These are phyloP conservation scores for Sedum album DNA, from an alignment of 164 flowering plant species.

Conservation along the genomic window DNA sequence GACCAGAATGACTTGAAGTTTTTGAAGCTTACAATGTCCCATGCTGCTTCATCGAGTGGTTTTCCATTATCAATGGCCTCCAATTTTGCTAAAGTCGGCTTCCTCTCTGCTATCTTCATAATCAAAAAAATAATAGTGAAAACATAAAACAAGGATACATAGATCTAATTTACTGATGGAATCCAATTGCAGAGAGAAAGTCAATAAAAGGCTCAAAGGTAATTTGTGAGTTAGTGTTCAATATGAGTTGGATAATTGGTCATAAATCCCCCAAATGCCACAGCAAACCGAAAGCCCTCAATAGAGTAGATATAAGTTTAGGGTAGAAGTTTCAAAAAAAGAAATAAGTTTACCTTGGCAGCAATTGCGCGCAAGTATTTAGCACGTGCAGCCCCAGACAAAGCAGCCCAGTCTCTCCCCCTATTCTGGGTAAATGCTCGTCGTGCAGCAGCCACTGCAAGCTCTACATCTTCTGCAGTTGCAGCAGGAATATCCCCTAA, in stretches of 20 bases:
- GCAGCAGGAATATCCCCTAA: slow-evolving; percentile 90
- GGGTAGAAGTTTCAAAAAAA: too few relatives aligned
- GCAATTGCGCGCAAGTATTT: slow-evolving; percentile 90
- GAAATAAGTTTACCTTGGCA: slow-evolving; percentile 56
- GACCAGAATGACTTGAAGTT: background rate
- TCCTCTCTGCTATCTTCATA: slow-evolving; percentile 63
- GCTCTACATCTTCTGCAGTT: slow-evolving; percentile 80
- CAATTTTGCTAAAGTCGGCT: slow-evolving; percentile 57
- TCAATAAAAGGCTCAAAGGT: too few relatives aligned
- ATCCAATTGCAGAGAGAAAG: too few relatives aligned
- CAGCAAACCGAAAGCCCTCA: background rate
- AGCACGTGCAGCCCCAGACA: slow-evolving; percentile 82
- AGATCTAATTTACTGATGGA: too few relatives aligned
- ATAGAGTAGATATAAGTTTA: background rate
- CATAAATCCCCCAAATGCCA: background rate
- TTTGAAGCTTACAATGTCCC: slow-evolving; percentile 71
- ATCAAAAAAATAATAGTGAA: slow-evolving; percentile 1
- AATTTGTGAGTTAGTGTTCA: too few relatives aligned
- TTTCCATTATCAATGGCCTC: slow-evolving; percentile 89
- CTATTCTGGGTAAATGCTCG: slow-evolving; percentile 51
- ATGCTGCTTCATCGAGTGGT: slow-evolving; percentile 86
- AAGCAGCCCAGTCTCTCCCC: slow-evolving; percentile 66
- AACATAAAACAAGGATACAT: too few relatives aligned
- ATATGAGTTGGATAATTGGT: too few relatives aligned
- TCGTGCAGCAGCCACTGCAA: slow-evolving; percentile 82